These are phyloP conservation scores for Mangifera indica DNA, from an alignment of 345 rosid genomes.

Conservation along the genomic window DNA sequence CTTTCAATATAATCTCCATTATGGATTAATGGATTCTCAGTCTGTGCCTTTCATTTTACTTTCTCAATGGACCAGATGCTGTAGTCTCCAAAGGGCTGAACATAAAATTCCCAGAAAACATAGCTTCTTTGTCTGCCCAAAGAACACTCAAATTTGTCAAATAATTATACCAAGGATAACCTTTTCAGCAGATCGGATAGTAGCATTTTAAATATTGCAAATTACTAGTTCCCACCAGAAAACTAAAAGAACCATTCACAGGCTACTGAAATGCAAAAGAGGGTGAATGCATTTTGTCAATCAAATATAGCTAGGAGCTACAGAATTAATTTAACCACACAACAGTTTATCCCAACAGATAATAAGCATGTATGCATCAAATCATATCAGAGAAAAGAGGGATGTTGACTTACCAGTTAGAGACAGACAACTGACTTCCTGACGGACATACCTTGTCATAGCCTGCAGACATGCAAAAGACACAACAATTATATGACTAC, in stretches of 20 bases:
- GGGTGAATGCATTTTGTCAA: neutral
- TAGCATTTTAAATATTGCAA: constrained; percentile 6
- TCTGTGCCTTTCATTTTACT: neutral
- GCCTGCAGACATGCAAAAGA: constrained; percentile 54
- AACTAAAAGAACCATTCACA: constrained; percentile 4
- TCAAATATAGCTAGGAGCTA: neutral
- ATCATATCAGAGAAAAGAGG: constrained; percentile 7
- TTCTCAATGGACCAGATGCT: constrained; percentile 27
- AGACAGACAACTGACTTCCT: constrained; percentile 75
- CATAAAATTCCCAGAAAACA: constrained; percentile 84
- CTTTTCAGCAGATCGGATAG: neutral
- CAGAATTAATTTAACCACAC: neutral
- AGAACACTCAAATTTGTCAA: constrained; percentile 20
- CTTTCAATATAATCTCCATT: neutral
- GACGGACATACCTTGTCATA: constrained; percentile 83
- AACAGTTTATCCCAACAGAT: neutral
- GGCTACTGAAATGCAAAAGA: neutral
- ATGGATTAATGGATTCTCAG: neutral
- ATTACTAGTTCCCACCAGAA: constrained; percentile 15
- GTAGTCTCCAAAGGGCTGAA: constrained; percentile 60
- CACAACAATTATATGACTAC: constrained; percentile 13
- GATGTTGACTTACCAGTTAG: constrained; percentile 58
- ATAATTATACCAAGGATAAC: neutral
- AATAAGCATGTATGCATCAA: neutral
- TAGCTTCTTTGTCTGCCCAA: constrained; percentile 75